Evolutionary conservation across 2,329 filamentous ascomycete species (phyloP).

Genomic region (Drechslerella coelobrocha): DNA sequence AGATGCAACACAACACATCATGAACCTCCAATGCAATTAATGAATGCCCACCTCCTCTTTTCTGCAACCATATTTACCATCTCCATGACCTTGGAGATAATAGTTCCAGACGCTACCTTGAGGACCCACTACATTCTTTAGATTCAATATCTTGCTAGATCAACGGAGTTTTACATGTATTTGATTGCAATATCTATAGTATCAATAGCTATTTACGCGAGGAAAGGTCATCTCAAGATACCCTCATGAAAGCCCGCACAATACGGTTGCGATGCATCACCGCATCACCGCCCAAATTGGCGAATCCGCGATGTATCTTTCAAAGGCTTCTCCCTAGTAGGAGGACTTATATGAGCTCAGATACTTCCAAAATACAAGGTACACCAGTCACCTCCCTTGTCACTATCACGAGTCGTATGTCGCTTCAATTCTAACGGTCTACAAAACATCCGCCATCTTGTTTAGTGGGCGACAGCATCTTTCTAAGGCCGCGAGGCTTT

Average conservation of each 20-base stretch:
- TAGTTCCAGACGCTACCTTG: too few species aligned
- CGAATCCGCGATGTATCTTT: neutral
- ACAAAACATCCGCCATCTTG: neutral
- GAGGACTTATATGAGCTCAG: constrained; percentile 34
- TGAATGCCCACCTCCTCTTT: neutral
- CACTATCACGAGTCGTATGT: too few species aligned
- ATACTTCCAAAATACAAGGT: neutral
- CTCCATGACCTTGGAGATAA: too few species aligned
- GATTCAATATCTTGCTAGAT: too few species aligned
- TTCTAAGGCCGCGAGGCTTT: constrained; percentile 25
- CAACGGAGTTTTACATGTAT: too few species aligned
- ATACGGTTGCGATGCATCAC: constrained; percentile 5
- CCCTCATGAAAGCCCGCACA: too few species aligned
- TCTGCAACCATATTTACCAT: constrained; percentile 1
- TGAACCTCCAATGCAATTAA: neutral
- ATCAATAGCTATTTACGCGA: too few species aligned
- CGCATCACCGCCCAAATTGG: constrained; percentile 10
- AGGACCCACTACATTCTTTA: too few species aligned
- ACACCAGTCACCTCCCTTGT: neutral
- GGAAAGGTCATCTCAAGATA: too few species aligned
- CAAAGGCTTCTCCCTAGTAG: neutral
- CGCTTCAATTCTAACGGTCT: too few species aligned
- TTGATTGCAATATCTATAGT: too few species aligned
- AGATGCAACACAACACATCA: constrained; percentile 46
- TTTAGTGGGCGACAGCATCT: constrained; percentile 31